Base-by-base conservation (phyloP, 2,329 filamentous ascomycete genomes). In the Aspergillus floridensis region DNA sequence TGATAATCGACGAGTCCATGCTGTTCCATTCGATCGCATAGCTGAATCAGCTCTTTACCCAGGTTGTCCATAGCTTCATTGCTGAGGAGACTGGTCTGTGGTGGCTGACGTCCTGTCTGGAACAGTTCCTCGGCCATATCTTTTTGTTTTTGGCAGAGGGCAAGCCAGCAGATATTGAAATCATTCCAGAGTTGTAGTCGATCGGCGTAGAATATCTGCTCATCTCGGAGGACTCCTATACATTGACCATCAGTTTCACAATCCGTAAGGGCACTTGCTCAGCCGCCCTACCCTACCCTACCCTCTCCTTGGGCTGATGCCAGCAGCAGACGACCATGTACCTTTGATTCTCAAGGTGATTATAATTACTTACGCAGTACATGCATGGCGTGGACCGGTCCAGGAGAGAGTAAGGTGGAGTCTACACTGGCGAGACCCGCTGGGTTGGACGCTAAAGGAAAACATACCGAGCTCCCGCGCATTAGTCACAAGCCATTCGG, bases 1-100 rank as follows among this genome's bases (percentile, higher is more conserved):
- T 98, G 90, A 74, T 98, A 99, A 77, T 99, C 95, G 11, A 99
- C 92, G 51, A 99, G 80, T n/a, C 95, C 95, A 72, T 96, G 88
- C 66, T 89, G 88, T 75, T 98, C 93, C 63, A 98, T 85, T 53
- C 85, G 85, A 72, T 98, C 92, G 72, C 93, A 96, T 53, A 96
- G 81, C 53, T 87, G 84, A 58, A 96, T 84, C 31, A 99, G 77
- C 68, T 96, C 89, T 57, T 89, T 88, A 12, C 91, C 92, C 84
- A 98, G 88, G 66, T 87, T 88, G 68, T 90, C 86, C 52, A 98
- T 81, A 24, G 81, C 84, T 2, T 89, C 87, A 64, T 84, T 81
- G 32, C 84, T 84, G 67, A 98, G 83, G 12, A 95, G 74, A 55
- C 79, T 87, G 41, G 85, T 82, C 54, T 80, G 80, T 47, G 84